phyloP scores from a whole-genome alignment of 2,329 filamentous ascomycete genomes.

The Canariomyces notabilis region DNA sequence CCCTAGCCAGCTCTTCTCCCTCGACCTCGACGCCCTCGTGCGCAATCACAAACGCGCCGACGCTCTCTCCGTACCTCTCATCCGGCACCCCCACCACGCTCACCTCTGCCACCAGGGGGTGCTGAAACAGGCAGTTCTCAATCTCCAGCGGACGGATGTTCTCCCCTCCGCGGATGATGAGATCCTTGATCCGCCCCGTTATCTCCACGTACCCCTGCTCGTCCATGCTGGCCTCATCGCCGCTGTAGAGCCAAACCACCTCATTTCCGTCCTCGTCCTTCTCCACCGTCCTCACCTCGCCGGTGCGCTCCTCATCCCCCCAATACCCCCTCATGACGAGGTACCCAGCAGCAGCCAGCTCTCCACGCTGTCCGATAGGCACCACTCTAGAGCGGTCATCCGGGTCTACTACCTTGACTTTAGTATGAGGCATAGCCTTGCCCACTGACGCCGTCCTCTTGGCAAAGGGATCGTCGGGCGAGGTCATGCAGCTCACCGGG shows the following conservation, averaged over 20 bases:
- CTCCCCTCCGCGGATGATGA: slow-evolving; percentile 92
- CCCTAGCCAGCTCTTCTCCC: slow-evolving; percentile 25
- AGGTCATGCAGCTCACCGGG: slow-evolving; percentile 76
- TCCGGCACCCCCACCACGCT: slow-evolving; percentile 83
- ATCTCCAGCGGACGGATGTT: slow-evolving; percentile 94
- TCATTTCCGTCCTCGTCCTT: slow-evolving; percentile 37
- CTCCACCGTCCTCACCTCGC: slow-evolving; percentile 54
- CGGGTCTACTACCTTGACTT: slow-evolving; percentile 69
- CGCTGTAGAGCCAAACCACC: slow-evolving; percentile 80
- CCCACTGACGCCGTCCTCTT: slow-evolving; percentile 75
- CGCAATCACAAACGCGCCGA: slow-evolving; percentile 74
- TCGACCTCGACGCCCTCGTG: slow-evolving; percentile 34
- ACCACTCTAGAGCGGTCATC: slow-evolving; percentile 54
- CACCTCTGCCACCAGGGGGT: slow-evolving; percentile 66
- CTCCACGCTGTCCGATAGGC: slow-evolving; percentile 63
- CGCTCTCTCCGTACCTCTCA: slow-evolving; percentile 76
- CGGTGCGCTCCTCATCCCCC: slow-evolving; percentile 64
- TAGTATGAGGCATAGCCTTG: slow-evolving; percentile 75
- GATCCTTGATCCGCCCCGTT: slow-evolving; percentile 87
- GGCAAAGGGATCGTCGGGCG: slow-evolving; percentile 66
- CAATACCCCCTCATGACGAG: slow-evolving; percentile 89
- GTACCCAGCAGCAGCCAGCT: slow-evolving; percentile 80
- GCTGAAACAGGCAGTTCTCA: slow-evolving; percentile 77
- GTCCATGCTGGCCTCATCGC: slow-evolving; percentile 87
- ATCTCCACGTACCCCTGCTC: slow-evolving; percentile 78